Conservation (phyloP, 495 filamentous ascomycete genomes). For the Podospora pseudopauciseta region DNA sequence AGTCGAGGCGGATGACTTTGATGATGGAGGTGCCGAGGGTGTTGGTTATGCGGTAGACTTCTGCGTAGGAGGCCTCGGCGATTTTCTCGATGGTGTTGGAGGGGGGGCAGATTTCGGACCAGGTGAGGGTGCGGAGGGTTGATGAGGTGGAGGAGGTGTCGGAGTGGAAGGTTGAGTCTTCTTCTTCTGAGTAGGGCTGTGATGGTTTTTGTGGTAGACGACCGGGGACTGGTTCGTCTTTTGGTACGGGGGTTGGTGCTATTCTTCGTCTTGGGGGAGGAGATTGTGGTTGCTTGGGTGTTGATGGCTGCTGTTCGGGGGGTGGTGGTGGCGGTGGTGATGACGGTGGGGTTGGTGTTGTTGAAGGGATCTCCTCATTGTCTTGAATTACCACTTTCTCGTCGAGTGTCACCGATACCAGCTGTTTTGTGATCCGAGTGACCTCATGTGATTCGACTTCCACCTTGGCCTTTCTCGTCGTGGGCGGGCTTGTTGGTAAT, state of each 20-base stretch:
- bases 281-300: not conserved
- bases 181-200: not conserved
- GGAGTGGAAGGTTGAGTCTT: constrained; percentile 4
- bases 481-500: constrained; percentile 38
- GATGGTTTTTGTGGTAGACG: not conserved
- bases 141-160: constrained; percentile 7
- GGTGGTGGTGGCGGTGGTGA: constrained; percentile 1
- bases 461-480: not conserved
- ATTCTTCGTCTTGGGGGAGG: constrained; percentile 6
- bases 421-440: not conserved
- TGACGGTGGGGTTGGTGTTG: not conserved
- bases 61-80: constrained; percentile 65
- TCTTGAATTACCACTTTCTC: not conserved
- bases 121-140: constrained; percentile 40
- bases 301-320: not conserved
- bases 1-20: constrained; percentile 49
- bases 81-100: constrained; percentile 57
- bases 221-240: not conserved
- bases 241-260: not conserved
- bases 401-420: not conserved
- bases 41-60: constrained; percentile 61
- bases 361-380: not conserved
- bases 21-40: constrained; percentile 48
- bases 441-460: not conserved
- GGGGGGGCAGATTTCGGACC: constrained; percentile 49